Conservation (phyloP, 208 protist genomes). For the Endotrypanum monterogeii region DNA sequence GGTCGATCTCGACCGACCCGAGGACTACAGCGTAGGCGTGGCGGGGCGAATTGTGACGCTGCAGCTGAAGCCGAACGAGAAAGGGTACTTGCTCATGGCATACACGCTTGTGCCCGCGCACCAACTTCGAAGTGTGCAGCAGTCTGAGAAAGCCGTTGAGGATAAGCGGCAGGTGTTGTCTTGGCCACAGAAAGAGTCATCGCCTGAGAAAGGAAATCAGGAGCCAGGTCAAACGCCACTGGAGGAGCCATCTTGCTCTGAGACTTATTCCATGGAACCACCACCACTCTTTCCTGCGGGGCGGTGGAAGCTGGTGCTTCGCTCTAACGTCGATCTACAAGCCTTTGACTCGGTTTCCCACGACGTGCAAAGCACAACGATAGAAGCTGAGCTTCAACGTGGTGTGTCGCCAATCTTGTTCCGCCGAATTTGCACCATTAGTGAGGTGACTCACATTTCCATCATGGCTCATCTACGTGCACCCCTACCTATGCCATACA, state of each 20-base stretch:
- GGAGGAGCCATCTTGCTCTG: neutral
- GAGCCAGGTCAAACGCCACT: neutral
- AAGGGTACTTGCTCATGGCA: slow-evolving; percentile 81
- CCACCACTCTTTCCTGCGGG: slow-evolving; percentile 34
- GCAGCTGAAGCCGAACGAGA: slow-evolving; percentile 64
- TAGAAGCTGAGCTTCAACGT: slow-evolving; percentile 48
- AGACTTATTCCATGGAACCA: neutral
- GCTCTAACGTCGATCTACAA: slow-evolving; percentile 54
- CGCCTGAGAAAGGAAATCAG: neutral
- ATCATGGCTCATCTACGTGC: slow-evolving; percentile 44
- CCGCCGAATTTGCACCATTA: slow-evolving; percentile 52
- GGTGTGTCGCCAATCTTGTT: slow-evolving; percentile 64
- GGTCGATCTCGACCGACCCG: slow-evolving; percentile 66
- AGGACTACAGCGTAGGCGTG: slow-evolving; percentile 35
- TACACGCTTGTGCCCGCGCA: slow-evolving; percentile 42
- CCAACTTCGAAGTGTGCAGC: neutral
- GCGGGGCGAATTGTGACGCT: slow-evolving; percentile 56
- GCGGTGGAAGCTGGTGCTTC: slow-evolving; percentile 67
- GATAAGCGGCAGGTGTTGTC: neutral
- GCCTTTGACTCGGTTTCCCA: slow-evolving; percentile 53
- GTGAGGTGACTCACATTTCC: slow-evolving; percentile 62
- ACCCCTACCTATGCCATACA: slow-evolving; percentile 51
- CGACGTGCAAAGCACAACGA: slow-evolving; percentile 36
- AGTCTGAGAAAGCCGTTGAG: neutral
- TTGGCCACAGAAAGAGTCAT: neutral